Evolutionary conservation across 1,139 yeast genomes (phyloP), one percentile per base, ranked within the genome.

Genomic region (Candida tetrigidarum): DNA sequence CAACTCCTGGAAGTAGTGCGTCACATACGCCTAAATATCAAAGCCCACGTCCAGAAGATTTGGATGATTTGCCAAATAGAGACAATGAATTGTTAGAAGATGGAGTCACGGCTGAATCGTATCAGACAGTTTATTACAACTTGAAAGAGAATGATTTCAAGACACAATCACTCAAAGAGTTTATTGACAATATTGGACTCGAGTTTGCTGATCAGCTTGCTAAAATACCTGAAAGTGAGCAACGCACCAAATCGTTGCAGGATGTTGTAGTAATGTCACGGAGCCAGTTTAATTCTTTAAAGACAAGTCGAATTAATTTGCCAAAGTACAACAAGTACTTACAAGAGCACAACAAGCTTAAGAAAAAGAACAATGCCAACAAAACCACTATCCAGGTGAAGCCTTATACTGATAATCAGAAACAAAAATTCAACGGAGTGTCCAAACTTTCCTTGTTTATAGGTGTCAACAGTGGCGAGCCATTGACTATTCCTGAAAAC

Each of bases 341-440:
- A 12, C 54, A 53, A 39, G 69, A 62, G 10, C 56, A 63, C 37
- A 56, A 62, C 43, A 63, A 63, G 42, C 49, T 56, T 27, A 49
- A 46, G 10, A 59, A 60, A 39, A 55, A 48, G 37, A 60, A 58
- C 39, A 50, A 53, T 9, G 49, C 45, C 46, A 70, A 69, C 44
- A 58, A 60, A 38, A 58, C 68, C 0, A 50, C 57, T 3, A 58
- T 73, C 8, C 70, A 66, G 48, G 78, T 74, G 4, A 78, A 74
- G 54, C 65, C 75, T 1, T 74, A 79, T 43, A 66, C 79, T 1
- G 89, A 83, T 43, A 77, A 75, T 45, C 75, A 78, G 32, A 81
- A 82, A 52, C 79, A 79, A 45, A 81, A 81, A 56, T 89, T 86
- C 54, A 80, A 82, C 37, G 97, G 97, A 0, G 78, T 88, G 39